Conservation (phyloP, 2,329 filamentous ascomycete genomes). For the Dactylellina haptotyla region DNA sequence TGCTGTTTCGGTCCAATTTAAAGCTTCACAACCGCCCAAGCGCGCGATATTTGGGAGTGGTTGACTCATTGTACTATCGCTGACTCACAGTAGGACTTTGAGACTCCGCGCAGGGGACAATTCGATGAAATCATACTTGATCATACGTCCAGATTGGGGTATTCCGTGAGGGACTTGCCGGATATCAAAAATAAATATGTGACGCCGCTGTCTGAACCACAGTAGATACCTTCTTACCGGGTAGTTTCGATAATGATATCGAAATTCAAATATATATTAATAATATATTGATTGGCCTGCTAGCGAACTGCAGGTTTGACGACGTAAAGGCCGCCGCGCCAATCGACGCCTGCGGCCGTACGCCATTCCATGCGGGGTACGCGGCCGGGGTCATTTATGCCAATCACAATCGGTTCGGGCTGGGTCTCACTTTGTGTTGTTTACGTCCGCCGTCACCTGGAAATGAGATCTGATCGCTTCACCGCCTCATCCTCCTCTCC, state of each 20-base stretch:
- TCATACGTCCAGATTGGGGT: constrained; percentile 6
- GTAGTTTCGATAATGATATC: too few relatives aligned
- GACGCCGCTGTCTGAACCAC: too few relatives aligned
- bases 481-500: too few relatives aligned
- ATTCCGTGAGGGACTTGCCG: too few relatives aligned
- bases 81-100: constrained; percentile 34
- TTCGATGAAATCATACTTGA: constrained; percentile 40
- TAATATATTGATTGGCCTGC: background rate
- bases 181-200: too few relatives aligned
- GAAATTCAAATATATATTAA: too few relatives aligned
- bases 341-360: constrained; percentile 35
- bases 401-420: too few relatives aligned
- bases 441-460: constrained; percentile 15
- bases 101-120: background rate
- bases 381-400: too few relatives aligned
- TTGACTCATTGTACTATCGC: constrained; percentile 3
- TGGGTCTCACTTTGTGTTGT: constrained; percentile 28
- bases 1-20: too few relatives aligned
- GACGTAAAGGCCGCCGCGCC: constrained; percentile 12
- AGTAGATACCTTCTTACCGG: too few relatives aligned
- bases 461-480: background rate
- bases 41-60: background rate
- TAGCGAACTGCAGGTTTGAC: constrained; percentile 36
- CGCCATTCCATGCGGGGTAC: constrained; percentile 38
- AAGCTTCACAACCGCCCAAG: background rate